Evolutionary conservation across 257 asterid genomes (phyloP).

Genomic region (Perilla frutescens): DNA sequence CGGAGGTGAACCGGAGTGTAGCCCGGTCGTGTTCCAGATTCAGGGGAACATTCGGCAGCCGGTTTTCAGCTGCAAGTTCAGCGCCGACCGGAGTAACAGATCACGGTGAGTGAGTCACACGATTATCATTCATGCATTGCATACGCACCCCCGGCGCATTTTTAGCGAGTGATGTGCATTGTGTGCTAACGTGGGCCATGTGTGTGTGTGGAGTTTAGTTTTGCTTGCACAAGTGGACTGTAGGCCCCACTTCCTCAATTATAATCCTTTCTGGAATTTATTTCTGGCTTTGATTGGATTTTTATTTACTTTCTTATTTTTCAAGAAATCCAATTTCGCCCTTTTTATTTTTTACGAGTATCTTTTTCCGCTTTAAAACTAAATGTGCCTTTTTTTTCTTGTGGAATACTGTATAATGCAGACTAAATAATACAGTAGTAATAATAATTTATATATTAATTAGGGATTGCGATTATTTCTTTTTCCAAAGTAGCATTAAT

Average conservation of each 20-base stretch:
- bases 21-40: slow-evolving; percentile 88
- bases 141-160: slow-evolving; percentile 29
- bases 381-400: not conserved
- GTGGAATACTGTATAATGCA: too few species aligned
- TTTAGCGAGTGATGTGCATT: slow-evolving; percentile 21
- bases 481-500: too few species aligned
- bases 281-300: not conserved
- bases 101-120: slow-evolving; percentile 63
- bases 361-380: not conserved
- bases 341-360: too few species aligned
- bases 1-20: slow-evolving; percentile 93
- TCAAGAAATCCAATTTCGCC: not conserved
- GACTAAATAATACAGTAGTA: too few species aligned
- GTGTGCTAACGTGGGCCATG: slow-evolving; percentile 40
- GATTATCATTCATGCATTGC: not conserved
- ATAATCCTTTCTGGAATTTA: slow-evolving; percentile 14
- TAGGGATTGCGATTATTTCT: too few species aligned
- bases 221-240: not conserved
- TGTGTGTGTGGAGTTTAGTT: not conserved
- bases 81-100: slow-evolving; percentile 75
- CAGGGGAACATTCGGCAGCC: slow-evolving; percentile 86
- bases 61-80: slow-evolving; percentile 92
- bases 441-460: too few species aligned
- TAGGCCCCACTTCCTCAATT: slow-evolving; percentile 35
- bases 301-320: slow-evolving; percentile 1